Evolutionary conservation across 495 filamentous ascomycete species (phyloP).

Genomic region (Haplographium delicatum): DNA sequence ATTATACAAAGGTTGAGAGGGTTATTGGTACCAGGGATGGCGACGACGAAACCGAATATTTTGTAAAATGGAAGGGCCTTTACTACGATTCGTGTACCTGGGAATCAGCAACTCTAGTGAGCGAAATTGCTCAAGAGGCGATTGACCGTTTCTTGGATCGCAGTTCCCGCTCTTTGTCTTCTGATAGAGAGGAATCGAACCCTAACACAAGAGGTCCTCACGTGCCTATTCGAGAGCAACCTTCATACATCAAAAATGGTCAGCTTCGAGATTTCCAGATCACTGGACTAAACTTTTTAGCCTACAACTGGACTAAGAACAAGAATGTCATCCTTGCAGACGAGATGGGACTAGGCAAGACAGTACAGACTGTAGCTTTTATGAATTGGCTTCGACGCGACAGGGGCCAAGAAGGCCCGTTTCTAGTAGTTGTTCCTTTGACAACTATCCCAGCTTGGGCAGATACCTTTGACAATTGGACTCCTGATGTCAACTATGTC

Average conservation of each 20-base stretch:
- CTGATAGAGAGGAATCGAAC: slow-evolving; percentile 69
- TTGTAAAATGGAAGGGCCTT: slow-evolving; percentile 88
- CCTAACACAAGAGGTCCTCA: slow-evolving; percentile 64
- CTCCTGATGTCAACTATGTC: slow-evolving; percentile 94
- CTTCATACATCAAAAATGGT: slow-evolving; percentile 77
- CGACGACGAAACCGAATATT: slow-evolving; percentile 73
- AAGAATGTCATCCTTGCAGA: slow-evolving; percentile 96
- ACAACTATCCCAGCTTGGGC: slow-evolving; percentile 97
- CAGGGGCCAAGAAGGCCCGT: slow-evolving; percentile 83
- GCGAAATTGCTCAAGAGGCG: slow-evolving; percentile 71
- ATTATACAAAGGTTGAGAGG: slow-evolving; percentile 86
- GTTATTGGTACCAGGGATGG: slow-evolving; percentile 76
- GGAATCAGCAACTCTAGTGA: slow-evolving; percentile 74
- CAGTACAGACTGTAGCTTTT: slow-evolving; percentile 94
- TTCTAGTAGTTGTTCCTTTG: slow-evolving; percentile 89
- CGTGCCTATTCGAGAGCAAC: slow-evolving; percentile 70
- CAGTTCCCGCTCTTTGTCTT: slow-evolving; percentile 65
- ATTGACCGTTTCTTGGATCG: slow-evolving; percentile 89
- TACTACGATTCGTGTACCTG: slow-evolving; percentile 92
- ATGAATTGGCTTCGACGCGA: slow-evolving; percentile 97
- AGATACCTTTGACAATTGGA: slow-evolving; percentile 95
- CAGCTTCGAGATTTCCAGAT: slow-evolving; percentile 91
- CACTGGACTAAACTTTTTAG: slow-evolving; percentile 88
- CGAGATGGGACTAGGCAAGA: slow-evolving; percentile 98
- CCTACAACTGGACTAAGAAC: slow-evolving; percentile 85